Evolutionary conservation across 1,139 yeast genomes (phyloP).

Genomic region (Lodderomyces jiufengensis): DNA sequence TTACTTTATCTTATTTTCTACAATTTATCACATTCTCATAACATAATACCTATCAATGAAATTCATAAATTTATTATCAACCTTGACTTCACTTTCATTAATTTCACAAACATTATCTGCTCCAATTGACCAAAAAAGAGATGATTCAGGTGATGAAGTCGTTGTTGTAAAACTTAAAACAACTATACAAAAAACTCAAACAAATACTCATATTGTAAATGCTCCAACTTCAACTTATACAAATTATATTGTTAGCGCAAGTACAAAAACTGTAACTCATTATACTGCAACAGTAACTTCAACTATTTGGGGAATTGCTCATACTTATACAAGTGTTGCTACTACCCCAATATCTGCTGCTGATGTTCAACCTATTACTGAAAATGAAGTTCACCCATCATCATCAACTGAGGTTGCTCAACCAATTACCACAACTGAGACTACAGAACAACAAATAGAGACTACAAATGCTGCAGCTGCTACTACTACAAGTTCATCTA

Average conservation of each 20-base stretch:
- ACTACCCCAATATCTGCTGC: conserved; percentile 25
- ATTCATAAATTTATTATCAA: conserved; percentile 26
- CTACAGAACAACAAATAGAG: not conserved
- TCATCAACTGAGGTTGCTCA: conserved; percentile 4
- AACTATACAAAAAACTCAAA: conserved; percentile 33
- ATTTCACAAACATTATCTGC: conserved; percentile 25
- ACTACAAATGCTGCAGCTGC: conserved; percentile 3
- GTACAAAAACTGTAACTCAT: conserved; percentile 37
- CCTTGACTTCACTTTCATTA: conserved; percentile 16
- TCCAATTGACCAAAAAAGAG: conserved; percentile 20
- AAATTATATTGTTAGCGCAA: conserved; percentile 27
- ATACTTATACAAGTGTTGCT: conserved; percentile 38
- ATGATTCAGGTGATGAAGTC: conserved; percentile 17
- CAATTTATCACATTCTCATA: no score
- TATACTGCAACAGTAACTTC: conserved; percentile 47
- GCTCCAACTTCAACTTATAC: conserved; percentile 32
- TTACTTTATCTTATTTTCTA: no score
- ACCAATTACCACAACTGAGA: conserved; percentile 3
- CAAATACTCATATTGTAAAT: conserved; percentile 32
- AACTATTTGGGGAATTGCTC: conserved; percentile 39
- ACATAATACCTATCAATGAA: conserved; percentile 27
- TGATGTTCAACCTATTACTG: conserved; percentile 11
- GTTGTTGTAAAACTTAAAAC: conserved; percentile 35
- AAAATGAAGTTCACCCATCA: conserved; percentile 10
- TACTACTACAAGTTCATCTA: conserved; percentile 2